phyloP scores from a whole-genome alignment of 225 moss, liverwort and hornwort genomes.

The Polytrichum commune region DNA sequence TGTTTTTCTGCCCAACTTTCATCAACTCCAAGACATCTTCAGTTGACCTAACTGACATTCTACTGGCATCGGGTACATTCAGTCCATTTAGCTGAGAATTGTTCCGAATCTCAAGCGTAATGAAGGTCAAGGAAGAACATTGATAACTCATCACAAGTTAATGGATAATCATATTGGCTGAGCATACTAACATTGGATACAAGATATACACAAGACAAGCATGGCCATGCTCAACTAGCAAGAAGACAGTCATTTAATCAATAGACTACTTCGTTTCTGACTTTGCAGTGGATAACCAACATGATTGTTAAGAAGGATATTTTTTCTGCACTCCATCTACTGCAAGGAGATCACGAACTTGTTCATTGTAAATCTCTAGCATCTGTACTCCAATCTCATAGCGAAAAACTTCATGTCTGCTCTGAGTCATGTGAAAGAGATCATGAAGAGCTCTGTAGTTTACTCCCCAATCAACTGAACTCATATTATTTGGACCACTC shows the following conservation, averaged over 20 bases:
- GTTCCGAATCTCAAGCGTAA: conserved; percentile 91
- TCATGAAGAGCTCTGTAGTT: conserved; percentile 93
- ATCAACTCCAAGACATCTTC: conserved; percentile 88
- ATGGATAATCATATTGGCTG: no score
- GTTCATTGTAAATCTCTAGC: conserved; percentile 97
- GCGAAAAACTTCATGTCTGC: conserved; percentile 58
- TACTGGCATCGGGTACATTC: conserved; percentile 85
- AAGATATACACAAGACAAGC: no score
- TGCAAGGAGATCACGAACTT: conserved; percentile 87
- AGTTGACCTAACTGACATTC: conserved; percentile 76
- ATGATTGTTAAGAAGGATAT: conserved; percentile 38
- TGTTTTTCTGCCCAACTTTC: conserved; percentile 83
- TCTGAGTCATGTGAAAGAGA: conserved; percentile 76
- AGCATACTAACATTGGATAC: no score
- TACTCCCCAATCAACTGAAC: conserved; percentile 67
- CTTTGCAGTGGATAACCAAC: no score
- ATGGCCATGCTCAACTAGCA: no score
- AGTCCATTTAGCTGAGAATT: conserved; percentile 79
- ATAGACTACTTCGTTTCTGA: no score
- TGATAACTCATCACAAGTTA: not conserved
- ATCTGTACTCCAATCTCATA: conserved; percentile 96
- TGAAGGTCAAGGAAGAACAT: conserved; percentile 40
- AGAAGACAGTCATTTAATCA: no score
- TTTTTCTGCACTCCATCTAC: conserved; percentile 51
- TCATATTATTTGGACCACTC: conserved; percentile 74